A percentile compares a stretch with the other conserved stretches of the same genome.
Evolutionary conservation across 2,329 filamentous ascomycete genomes (phyloP).

Genomic region (Microdochium trichocladiopsis): DNA sequence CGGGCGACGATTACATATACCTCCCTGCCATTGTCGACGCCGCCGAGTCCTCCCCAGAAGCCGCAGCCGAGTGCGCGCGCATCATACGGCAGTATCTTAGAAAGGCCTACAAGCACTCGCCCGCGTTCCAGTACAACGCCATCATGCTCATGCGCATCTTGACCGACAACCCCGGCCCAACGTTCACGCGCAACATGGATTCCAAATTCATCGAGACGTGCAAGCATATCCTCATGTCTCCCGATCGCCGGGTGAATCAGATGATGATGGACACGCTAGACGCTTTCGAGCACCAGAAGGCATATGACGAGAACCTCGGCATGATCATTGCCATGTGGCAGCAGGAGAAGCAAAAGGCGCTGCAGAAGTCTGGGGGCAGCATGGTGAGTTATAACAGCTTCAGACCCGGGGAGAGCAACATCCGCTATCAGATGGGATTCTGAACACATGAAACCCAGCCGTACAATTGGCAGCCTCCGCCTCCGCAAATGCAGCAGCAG

Average conservation of each 20-base stretch:
- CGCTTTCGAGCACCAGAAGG: constrained; percentile 64
- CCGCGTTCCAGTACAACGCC: constrained; percentile 86
- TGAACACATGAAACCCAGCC: background rate
- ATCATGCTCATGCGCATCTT: constrained; percentile 94
- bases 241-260: constrained; percentile 72
- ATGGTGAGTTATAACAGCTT: background rate
- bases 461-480: constrained; percentile 8
- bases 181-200: constrained; percentile 88
- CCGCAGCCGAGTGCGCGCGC: constrained; percentile 73
- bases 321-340: constrained; percentile 80
- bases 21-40: constrained; percentile 91
- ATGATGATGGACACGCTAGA: constrained; percentile 84
- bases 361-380: background rate
- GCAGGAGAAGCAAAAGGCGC: constrained; percentile 68
- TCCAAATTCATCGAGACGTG: constrained; percentile 71
- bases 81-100: constrained; percentile 77
- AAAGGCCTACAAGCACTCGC: constrained; percentile 57
- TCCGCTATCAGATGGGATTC: background rate
- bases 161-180: constrained; percentile 81
- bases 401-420: background rate
- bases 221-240: constrained; percentile 66
- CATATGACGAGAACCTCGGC: constrained; percentile 65
- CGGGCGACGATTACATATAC: constrained; percentile 84
- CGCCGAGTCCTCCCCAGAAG: constrained; percentile 83
- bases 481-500: constrained; percentile 32